These are phyloP conservation scores for Aspergillus persii DNA, from an alignment of 2,329 filamentous ascomycete genomes.

Conservation along the genomic window DNA sequence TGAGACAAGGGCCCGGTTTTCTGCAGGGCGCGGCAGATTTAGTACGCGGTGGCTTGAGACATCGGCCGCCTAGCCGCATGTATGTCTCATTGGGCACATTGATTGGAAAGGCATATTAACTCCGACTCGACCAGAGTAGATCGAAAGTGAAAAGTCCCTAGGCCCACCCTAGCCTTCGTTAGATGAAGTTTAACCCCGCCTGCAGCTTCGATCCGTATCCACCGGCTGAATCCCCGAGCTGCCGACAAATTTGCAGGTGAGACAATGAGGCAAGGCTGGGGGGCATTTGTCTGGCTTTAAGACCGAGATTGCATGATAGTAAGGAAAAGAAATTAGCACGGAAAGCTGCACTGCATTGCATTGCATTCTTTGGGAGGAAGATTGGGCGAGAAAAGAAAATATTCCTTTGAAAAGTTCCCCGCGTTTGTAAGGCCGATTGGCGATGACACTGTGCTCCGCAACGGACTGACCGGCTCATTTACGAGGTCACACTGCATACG, in stretches of 20 bases:
- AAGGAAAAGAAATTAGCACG: background rate
- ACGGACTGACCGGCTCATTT: background rate
- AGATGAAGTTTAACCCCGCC: background rate
- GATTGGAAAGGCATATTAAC: background rate
- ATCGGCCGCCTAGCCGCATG: background rate
- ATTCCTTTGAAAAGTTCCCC: background rate
- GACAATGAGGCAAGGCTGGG: slow-evolving; percentile 5
- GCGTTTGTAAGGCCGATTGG: background rate
- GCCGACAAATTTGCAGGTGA: background rate
- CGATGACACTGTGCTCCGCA: background rate
- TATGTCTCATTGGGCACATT: background rate
- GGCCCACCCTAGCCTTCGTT: background rate
- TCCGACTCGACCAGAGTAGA: background rate
- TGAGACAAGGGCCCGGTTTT: background rate
- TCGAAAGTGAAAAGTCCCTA: background rate
- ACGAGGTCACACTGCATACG: slow-evolving; percentile 2
- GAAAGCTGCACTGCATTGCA: background rate
- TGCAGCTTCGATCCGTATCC: background rate
- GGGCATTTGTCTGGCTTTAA: background rate
- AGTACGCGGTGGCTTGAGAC: background rate
- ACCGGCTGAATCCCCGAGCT: background rate
- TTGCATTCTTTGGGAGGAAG: background rate
- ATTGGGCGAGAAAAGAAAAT: background rate
- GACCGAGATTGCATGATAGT: background rate
- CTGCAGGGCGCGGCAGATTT: background rate